phyloP scores from a whole-genome alignment of 805 yeast species.

The Ogataea zsoltii region DNA sequence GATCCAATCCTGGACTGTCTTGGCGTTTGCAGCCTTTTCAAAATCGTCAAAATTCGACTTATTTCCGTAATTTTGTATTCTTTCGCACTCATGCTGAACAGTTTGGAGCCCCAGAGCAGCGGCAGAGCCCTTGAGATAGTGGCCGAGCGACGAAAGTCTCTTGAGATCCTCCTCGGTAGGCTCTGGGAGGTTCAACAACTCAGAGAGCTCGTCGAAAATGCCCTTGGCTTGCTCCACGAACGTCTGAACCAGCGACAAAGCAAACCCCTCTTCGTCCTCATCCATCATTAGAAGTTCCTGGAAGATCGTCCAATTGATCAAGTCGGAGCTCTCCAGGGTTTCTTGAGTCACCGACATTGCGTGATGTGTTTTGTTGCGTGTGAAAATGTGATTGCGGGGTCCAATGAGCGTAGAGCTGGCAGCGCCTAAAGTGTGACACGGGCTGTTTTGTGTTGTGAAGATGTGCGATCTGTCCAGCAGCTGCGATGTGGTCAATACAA shows the following conservation, averaged over 20 bases:
- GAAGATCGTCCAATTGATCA: constrained; percentile 87
- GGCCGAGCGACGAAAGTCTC: constrained; percentile 76
- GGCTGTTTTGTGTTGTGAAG: background rate
- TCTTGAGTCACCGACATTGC: constrained; percentile 29
- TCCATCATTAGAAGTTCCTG: constrained; percentile 92
- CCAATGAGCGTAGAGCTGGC: too few species aligned
- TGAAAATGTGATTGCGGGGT: too few species aligned
- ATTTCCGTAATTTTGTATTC: constrained; percentile 88
- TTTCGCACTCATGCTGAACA: constrained; percentile 85
- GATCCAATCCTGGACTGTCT: constrained; percentile 34
- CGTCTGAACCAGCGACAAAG: constrained; percentile 72
- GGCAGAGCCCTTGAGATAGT: constrained; percentile 92
- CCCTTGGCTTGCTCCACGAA: constrained; percentile 87
- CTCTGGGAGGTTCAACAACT: constrained; percentile 37
- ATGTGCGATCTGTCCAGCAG: constrained; percentile 1
- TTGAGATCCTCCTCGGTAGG: constrained; percentile 45
- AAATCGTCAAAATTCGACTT: constrained; percentile 33
- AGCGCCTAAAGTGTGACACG: too few species aligned
- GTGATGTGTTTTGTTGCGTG: background rate
- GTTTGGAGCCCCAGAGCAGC: constrained; percentile 86
- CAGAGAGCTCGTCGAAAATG: constrained; percentile 72
- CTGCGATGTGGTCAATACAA: background rate
- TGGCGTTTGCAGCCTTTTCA: constrained; percentile 33
- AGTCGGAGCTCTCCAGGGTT: constrained; percentile 49
- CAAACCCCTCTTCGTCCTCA: constrained; percentile 93